Base-by-base conservation (phyloP, 75 land plant species). In the Cupressus sempervirens region DNA sequence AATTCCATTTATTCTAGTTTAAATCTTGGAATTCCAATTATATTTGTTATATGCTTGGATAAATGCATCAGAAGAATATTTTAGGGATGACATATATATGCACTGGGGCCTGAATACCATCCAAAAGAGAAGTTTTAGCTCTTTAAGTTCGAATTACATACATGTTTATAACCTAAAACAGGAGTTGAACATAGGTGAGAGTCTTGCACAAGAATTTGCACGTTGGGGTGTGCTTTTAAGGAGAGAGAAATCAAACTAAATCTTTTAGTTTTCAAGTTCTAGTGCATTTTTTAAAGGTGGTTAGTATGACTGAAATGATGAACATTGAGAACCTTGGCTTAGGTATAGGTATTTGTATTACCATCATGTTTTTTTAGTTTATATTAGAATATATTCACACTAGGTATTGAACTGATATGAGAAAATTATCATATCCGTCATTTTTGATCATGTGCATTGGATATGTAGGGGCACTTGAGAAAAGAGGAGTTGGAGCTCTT, bases 401-500 rank as follows among this genome's bases (percentile, higher is more conserved):
- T 36, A 76, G 43, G 45, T 9, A 23, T 18, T 38, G 41, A 76
- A 76, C 5, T 76, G n/a, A 76, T 10, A 8, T 16, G 79, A 76
- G 45, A 26, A 79, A 82, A 20, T 26, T 16, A 29, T 38, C 52
- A 46, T 84, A 26, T 84, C 45, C 46, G 32, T 16, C 8, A 26
- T 36, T 62, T 65, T 65, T 62, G 8, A 83, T 62, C 20, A 26
- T 62, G 7, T 62, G 9, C n/a, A 62, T 35, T 83, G 43, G 43
- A 20, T 58, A 70, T 87, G 26, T 88, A 95, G 96, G 91, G 74
- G 95, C 98, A 34, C 88, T 97, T 56, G 99, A 97, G 32, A 97
- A 96, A 90, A 94, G 99, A 32, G 99, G 99, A 89, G 98, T 97
- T 87, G 99, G 99, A 68, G 98, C 99, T 62, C 88, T 97, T 14